Conservation (phyloP, 2,329 filamentous ascomycete genomes). For the Exophiala alcalophila region DNA sequence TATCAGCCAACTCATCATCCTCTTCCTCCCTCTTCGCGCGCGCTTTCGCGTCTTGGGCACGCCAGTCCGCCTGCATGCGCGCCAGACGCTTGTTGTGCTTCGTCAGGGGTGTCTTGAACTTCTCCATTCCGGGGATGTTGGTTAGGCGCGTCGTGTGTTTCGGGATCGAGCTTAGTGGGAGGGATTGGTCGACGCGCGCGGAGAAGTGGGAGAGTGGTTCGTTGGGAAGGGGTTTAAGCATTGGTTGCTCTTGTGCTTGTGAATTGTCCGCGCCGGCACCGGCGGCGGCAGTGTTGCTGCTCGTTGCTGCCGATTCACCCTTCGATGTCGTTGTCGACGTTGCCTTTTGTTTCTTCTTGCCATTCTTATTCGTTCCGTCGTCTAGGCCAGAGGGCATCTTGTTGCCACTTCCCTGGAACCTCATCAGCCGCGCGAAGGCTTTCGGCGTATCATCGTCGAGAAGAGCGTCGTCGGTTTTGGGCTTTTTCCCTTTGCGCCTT, state of each 20-base stretch:
- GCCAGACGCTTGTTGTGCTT: conserved; percentile 79
- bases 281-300: neutral
- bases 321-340: conserved; percentile 28
- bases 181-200: conserved; percentile 75
- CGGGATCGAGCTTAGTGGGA: conserved; percentile 71
- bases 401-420: conserved; percentile 61
- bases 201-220: conserved; percentile 80
- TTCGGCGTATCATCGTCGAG: conserved; percentile 76
- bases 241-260: conserved; percentile 32
- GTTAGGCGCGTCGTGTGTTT: conserved; percentile 49
- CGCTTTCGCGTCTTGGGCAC: conserved; percentile 52
- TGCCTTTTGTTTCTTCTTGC: conserved; percentile 48
- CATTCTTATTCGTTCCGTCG: conserved; percentile 53
- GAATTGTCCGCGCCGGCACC: conserved; percentile 22
- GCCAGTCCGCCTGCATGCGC: conserved; percentile 58
- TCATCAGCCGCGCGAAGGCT: conserved; percentile 83
- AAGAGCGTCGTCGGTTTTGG: conserved; percentile 37
- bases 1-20: conserved; percentile 61
- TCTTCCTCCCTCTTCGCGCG: conserved; percentile 77
- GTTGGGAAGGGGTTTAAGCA: conserved; percentile 69
- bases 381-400: conserved; percentile 64
- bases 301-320: conserved; percentile 20
- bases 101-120: conserved; percentile 61
- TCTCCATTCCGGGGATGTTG: conserved; percentile 56
- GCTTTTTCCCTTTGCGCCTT: conserved; percentile 36